Conservation (phyloP, 2,329 filamentous ascomycete species). For the Aureobasidium sp. region DNA sequence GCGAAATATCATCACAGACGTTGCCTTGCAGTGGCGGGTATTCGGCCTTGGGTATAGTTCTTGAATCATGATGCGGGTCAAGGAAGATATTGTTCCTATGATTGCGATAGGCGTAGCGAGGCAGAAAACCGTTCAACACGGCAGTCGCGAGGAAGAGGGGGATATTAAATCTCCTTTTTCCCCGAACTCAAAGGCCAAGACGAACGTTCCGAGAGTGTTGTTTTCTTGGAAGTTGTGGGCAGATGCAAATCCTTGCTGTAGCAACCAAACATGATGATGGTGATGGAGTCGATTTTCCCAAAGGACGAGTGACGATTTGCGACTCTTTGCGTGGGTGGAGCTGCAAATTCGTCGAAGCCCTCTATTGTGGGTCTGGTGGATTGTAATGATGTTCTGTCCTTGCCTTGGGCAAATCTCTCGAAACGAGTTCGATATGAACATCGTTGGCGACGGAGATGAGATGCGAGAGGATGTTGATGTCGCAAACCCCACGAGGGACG, state of each 20-base stretch:
- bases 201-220: neutral
- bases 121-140: neutral
- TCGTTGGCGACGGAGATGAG: neutral
- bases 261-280: neutral
- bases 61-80: neutral
- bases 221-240: neutral
- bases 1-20: neutral
- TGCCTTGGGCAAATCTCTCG: neutral
- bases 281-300: neutral
- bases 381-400: neutral
- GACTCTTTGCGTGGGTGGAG: neutral
- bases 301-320: neutral
- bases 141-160: neutral
- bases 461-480: neutral
- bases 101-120: constrained; percentile 7
- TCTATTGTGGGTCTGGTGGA: neutral
- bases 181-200: constrained; percentile 8
- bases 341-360: neutral
- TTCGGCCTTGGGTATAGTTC: neutral
- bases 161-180: neutral
- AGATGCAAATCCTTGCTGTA: neutral
- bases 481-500: neutral
- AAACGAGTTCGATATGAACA: neutral
- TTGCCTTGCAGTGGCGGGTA: neutral
- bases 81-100: neutral